Percentiles rank a stretch among this genome's conserved stretches.
Conservation (phyloP, 2,329 filamentous ascomycete genomes). For the Zalaria sp. region DNA sequence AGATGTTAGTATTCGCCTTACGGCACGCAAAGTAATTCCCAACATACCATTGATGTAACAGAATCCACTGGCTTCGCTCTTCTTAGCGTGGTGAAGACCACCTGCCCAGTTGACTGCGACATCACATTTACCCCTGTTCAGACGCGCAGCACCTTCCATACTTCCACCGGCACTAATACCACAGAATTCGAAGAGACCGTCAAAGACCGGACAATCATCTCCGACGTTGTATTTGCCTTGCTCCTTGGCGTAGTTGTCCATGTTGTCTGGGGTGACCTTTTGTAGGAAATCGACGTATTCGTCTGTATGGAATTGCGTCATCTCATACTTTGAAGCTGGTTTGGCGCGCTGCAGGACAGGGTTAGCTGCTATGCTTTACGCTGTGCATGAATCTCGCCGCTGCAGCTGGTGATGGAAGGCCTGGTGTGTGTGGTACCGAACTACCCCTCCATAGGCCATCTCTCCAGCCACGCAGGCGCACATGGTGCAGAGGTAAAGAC, state of each 20-base stretch:
- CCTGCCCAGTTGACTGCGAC: slow-evolving; percentile 43
- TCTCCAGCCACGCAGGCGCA: too few species aligned
- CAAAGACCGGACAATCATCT: slow-evolving; percentile 50
- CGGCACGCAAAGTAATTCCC: not conserved
- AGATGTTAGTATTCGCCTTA: slow-evolving; percentile 1
- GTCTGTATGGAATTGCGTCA: slow-evolving; percentile 61
- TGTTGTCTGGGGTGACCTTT: slow-evolving; percentile 96
- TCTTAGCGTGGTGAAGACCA: slow-evolving; percentile 34
- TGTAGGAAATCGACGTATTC: slow-evolving; percentile 60
- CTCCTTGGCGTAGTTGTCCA: slow-evolving; percentile 84
- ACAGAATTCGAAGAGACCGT: slow-evolving; percentile 57
- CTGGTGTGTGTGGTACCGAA: too few species aligned
- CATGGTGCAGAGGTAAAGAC: not conserved
- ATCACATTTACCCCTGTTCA: slow-evolving; percentile 55
- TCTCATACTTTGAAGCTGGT: slow-evolving; percentile 49
- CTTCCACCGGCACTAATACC: slow-evolving; percentile 55
- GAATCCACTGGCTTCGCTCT: slow-evolving; percentile 32
- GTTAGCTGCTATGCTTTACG: too few species aligned
- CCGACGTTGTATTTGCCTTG: slow-evolving; percentile 66
- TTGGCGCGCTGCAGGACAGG: slow-evolving; percentile 13
- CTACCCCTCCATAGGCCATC: too few species aligned
- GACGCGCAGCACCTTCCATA: slow-evolving; percentile 55
- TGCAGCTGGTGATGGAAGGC: too few species aligned
- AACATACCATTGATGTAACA: slow-evolving; percentile 32
- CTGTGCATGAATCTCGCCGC: too few species aligned